These are phyloP conservation scores for Phytophthora sojae DNA, from an alignment of 352 stramenopile genomes.

Conservation along the genomic window DNA sequence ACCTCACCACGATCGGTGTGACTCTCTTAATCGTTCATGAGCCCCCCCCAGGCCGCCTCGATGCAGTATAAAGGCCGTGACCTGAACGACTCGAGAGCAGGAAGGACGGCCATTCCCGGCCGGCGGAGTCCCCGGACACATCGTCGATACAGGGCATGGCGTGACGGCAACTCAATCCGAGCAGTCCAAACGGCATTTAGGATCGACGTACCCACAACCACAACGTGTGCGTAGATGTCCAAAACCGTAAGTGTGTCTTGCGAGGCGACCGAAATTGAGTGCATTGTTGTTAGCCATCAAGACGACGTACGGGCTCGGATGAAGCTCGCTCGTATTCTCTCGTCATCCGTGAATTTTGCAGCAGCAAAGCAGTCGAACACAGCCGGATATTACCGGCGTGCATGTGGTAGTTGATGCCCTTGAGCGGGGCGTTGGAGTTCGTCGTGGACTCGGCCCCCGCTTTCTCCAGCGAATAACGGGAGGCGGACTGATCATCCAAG, in stretches of 20 bases:
- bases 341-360: slow-evolving; percentile 9
- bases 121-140: slow-evolving; percentile 41
- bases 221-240: slow-evolving; percentile 18
- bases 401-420: slow-evolving; percentile 48
- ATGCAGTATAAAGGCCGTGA: slow-evolving; percentile 10
- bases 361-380: slow-evolving; percentile 26
- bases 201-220: slow-evolving; percentile 36
- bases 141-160: slow-evolving; percentile 40
- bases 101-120: slow-evolving; percentile 44
- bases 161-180: slow-evolving; percentile 7
- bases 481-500: slow-evolving; percentile 33
- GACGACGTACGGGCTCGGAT: slow-evolving; percentile 42
- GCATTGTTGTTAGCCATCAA: slow-evolving; percentile 60
- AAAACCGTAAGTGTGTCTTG: slow-evolving; percentile 41
- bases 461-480: slow-evolving; percentile 52
- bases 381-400: slow-evolving; percentile 34
- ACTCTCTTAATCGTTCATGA: slow-evolving; percentile 56
- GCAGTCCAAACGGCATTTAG: slow-evolving; percentile 29
- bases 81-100: slow-evolving; percentile 20
- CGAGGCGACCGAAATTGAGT: slow-evolving; percentile 49
- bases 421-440: slow-evolving; percentile 46
- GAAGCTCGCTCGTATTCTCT: no score
- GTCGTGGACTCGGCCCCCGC: slow-evolving; percentile 42
- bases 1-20: slow-evolving; percentile 46
- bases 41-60: slow-evolving; percentile 41